phyloP scores from a whole-genome alignment of 768 basidiomycete species.

The Lactifluus rugatus region DNA sequence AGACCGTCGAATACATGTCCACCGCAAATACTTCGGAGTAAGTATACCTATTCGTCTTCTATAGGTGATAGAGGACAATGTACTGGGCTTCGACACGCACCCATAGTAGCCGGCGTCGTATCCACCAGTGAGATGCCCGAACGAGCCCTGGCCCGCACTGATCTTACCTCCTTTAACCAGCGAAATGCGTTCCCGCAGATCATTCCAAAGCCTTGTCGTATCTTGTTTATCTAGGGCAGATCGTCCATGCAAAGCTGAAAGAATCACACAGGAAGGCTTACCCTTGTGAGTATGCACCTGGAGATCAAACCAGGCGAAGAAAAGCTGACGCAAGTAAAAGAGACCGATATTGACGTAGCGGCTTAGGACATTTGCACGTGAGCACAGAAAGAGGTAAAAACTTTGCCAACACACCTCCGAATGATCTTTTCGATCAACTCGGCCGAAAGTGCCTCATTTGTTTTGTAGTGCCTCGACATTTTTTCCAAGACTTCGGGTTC shows the following conservation, averaged over 20 bases:
- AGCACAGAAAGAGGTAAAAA: not conserved
- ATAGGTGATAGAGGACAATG: not conserved
- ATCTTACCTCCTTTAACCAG: constrained; percentile 53
- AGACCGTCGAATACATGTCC: constrained; percentile 65
- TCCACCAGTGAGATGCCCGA: constrained; percentile 69
- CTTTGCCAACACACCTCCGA: constrained; percentile 43
- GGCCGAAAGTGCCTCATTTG: constrained; percentile 55
- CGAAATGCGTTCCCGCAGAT: constrained; percentile 57
- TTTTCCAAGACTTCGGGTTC: constrained; percentile 64
- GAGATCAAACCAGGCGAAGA: constrained; percentile 74
- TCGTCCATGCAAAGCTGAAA: not conserved
- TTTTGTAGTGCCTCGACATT: constrained; percentile 78
- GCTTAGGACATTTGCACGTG: constrained; percentile 9
- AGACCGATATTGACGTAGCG: constrained; percentile 74
- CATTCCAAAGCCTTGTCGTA: constrained; percentile 74
- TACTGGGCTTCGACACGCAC: constrained; percentile 27
- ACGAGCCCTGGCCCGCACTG: constrained; percentile 62
- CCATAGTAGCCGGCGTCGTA: constrained; percentile 68
- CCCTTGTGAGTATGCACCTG: constrained; percentile 65
- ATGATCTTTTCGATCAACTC: constrained; percentile 75
- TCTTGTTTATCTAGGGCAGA: constrained; percentile 43
- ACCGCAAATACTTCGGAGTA: constrained; percentile 59
- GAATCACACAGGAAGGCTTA: constrained; percentile 17
- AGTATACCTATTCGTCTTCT: constrained; percentile 33
- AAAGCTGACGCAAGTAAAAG: constrained; percentile 74